Conservation (phyloP, 2,329 filamentous ascomycete genomes). For the Camptophora hylomeconis region DNA sequence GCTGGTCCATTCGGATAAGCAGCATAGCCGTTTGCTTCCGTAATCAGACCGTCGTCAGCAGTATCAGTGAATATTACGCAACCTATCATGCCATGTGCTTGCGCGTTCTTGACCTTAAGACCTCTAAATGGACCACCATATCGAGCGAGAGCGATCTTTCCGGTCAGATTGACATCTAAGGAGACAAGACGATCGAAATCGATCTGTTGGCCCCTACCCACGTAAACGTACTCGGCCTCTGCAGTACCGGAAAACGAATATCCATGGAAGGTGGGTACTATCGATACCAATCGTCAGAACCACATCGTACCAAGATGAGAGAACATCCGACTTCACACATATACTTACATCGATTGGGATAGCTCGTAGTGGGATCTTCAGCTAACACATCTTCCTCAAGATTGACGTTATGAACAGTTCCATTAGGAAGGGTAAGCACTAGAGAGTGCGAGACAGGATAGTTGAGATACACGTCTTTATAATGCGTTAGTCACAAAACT, state of each 20-base stretch:
- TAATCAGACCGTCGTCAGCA: constrained; percentile 34
- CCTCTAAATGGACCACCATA: constrained; percentile 34
- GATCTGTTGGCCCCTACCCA: constrained; percentile 28
- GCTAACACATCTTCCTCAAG: constrained; percentile 16
- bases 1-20: constrained; percentile 32
- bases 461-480: constrained; percentile 18
- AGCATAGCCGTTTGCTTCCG: constrained; percentile 31
- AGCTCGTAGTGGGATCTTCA: constrained; percentile 16
- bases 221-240: constrained; percentile 35
- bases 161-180: constrained; percentile 31
- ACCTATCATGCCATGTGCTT: constrained; percentile 32
- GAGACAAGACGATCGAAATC: constrained; percentile 32
- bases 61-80: constrained; percentile 34
- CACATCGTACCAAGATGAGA: too few species aligned
- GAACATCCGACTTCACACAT: too few species aligned
- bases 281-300: too few species aligned
- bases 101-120: constrained; percentile 36
- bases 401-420: constrained; percentile 12
- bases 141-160: constrained; percentile 35
- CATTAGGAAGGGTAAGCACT: constrained; percentile 14
- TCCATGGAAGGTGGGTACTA: constrained; percentile 34
- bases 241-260: constrained; percentile 35
- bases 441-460: constrained; percentile 20
- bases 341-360: constrained; percentile 23
- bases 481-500: constrained; percentile 1